Percentiles rank a stretch among this genome's conserved stretches.
Conservation (phyloP, 2,329 filamentous ascomycete genomes). For the Fonsecaea multimorphosa region DNA sequence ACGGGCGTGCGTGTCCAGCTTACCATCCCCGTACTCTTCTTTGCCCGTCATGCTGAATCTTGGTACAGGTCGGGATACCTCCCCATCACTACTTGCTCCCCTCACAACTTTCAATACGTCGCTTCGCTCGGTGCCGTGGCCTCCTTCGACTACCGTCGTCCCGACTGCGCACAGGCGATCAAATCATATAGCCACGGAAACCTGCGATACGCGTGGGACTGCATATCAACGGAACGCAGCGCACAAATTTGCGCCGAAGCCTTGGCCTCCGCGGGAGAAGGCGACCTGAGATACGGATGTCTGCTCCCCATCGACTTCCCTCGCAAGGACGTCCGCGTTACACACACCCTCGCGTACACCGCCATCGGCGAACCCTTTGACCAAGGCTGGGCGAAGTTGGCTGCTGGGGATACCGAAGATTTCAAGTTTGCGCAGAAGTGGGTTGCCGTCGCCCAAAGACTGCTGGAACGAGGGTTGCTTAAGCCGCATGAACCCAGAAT, state of each 20-base stretch:
- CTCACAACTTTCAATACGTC: slow-evolving; percentile 41
- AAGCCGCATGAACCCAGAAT: slow-evolving; percentile 52
- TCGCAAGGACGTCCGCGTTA: slow-evolving; percentile 43
- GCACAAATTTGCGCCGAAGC: slow-evolving; percentile 35
- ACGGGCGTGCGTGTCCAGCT: too few species aligned
- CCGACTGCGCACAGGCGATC: slow-evolving; percentile 38
- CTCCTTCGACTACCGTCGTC: slow-evolving; percentile 54
- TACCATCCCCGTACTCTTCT: too few species aligned
- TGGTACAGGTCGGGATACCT: slow-evolving; percentile 37
- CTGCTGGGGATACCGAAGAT: slow-evolving; percentile 43
- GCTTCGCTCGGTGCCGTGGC: slow-evolving; percentile 40
- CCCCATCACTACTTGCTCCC: slow-evolving; percentile 45
- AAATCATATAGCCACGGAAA: slow-evolving; percentile 44
- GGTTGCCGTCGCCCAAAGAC: slow-evolving; percentile 45
- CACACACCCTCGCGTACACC: slow-evolving; percentile 44
- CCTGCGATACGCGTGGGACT: neutral
- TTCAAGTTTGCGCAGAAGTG: slow-evolving; percentile 52
- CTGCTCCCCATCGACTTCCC: slow-evolving; percentile 40
- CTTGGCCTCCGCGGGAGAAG: slow-evolving; percentile 41
- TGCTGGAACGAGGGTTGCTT: slow-evolving; percentile 52
- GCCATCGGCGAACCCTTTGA: slow-evolving; percentile 43
- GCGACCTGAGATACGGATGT: slow-evolving; percentile 36
- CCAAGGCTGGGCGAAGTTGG: slow-evolving; percentile 8
- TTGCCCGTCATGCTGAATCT: too few species aligned
- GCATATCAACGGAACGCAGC: neutral